Evolutionary conservation across 2,329 filamentous ascomycete species (phyloP), one percentile per base, ranked within the genome.

Genomic region (Xylariaceae sp.): DNA sequence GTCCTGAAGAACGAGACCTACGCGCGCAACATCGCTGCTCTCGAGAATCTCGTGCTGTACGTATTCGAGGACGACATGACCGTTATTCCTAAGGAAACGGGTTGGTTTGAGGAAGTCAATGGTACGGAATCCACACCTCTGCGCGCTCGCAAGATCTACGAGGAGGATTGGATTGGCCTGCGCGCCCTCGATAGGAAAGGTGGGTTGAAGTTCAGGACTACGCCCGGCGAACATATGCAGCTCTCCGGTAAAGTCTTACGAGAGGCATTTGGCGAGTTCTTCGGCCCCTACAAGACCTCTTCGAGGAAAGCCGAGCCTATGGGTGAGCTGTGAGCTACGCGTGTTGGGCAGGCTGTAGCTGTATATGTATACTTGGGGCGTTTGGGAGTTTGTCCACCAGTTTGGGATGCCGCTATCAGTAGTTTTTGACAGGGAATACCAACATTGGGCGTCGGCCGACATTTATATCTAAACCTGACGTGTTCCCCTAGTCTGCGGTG

Each of bases 141-240:
- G 71, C 81, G 84, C 63, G 83, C 92, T 49, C 81, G 91, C 56
- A 73, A 75, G 24, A 79, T 98, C 2, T 99, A 97, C 74, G 85
- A 83, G 65, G 89, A 98, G 76, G 94, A 99, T 77, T 99, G 95
- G 95, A 78, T 99, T 24, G 95, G 95, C 0, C 78, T 99, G 72
- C 90, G 84, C 73, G 76, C 78, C 67, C 77, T 99, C 68, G 93
- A 97, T 76, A 78, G 88, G 72, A 89, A 89, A 77, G 91, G 89
- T 2, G 90, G 85, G 1, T 76, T 99, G 66, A 82, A 87, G 54
- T 96, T 97, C 75, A 80, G 86, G 72, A 87, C 80, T 2, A 82
- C 87, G 0, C 80, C 87, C 4, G 95, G 94, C 0, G 84, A 85
- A 21, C 95, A 99, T 77, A 98, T 99, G 92, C 77, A 87, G 60